Base-by-base conservation (phyloP, 768 basidiomycete genomes). In the Cystobasidium onofrii region DNA sequence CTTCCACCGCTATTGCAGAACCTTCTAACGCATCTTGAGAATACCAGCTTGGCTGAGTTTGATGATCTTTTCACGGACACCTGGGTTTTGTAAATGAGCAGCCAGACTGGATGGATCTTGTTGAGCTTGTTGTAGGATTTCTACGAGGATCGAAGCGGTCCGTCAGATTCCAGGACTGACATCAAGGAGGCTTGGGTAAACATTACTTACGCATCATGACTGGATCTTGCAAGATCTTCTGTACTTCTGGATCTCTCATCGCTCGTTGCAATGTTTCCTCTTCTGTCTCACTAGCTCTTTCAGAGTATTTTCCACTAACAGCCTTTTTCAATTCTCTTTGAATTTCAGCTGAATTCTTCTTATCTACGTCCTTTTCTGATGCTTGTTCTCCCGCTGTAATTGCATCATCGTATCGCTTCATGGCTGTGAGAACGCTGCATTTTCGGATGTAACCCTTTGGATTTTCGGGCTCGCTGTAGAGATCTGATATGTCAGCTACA, bases 161-260 rank as follows among this genome's bases (percentile, higher is more conserved):
- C 89, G 93, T 79, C 27, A 74, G 18, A 73, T 25, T n/a, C n/a
- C n/a, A n/a, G n/a, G n/a, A n/a, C n/a, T n/a, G n/a, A n/a, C n/a
- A n/a, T n/a, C n/a, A n/a, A n/a, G n/a, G n/a, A n/a, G n/a, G n/a
- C n/a, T n/a, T n/a, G n/a, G n/a, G n/a, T n/a, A n/a, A n/a, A n/a
- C n/a, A 23, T 34, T 25, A 50, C 39, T 65, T 23, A 50, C 70
- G 70, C 43, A 50, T 62, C 12, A 64, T 65, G 33, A 66, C 36
- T 18, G 55, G 62, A 27, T 65, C 60, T 9, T 34, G 39, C n/a
- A 50, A 55, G 60, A 76, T 67, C 64, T 75, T 57, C 31, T 78
- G 90, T 66, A 97, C 86, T 82, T 96, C 96, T 15, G 96, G 96
- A 84, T 99, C 96, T 67, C 92, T 86, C 94, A 97, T 96, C 9